Base-by-base conservation (phyloP, 495 filamentous ascomycete genomes). In the Hypoxylon crocopeplum region DNA sequence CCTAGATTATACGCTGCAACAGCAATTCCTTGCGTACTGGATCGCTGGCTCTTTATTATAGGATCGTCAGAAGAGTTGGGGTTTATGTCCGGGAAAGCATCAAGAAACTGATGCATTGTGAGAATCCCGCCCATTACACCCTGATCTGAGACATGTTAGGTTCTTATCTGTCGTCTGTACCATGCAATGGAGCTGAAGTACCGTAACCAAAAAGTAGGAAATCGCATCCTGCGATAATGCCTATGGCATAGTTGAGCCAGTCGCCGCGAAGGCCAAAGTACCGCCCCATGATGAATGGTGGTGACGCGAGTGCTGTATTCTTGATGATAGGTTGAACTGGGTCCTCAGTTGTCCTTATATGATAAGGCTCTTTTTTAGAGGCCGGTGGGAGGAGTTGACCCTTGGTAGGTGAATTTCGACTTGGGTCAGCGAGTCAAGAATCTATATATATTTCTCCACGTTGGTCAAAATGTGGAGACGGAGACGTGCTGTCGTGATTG, bases 1-100 rank as follows among this genome's bases (percentile, higher is more conserved):
- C 89, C 88, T n/a, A 91, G 57, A 63, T 91, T 88, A 76, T 91
- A 92, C 10, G 81, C 77, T 12, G 84, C 83, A 29, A 86, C 79
- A 0, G 84, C 76, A 39, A 89, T 69, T 74, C 84, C 84, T 69
- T 87, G 84, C 36, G 79, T 83, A 11, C 79, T 81, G 0, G 84
- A 80, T 52, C 82, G 79, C 17, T 68, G 64, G 8, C 72, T 76
- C 24, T 72, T 64, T 34, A 75, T 69, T 1, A 61, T 40, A 0
- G 27, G 0, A 0, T 58, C 62, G 46, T 78, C 65, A 1, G 62
- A 50, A 0, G 68, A 64, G 17, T 72, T 67, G 10, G 78, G 78
- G 46, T 86, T 78, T 47, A 88, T 86, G 4, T 68, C 59, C 1
- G 84, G 84, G 67, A 88, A 87, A 12, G 75, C 71, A 22, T 76